Conservation (phyloP, 805 yeast species). For the Trichomonascus vanleenenianus region DNA sequence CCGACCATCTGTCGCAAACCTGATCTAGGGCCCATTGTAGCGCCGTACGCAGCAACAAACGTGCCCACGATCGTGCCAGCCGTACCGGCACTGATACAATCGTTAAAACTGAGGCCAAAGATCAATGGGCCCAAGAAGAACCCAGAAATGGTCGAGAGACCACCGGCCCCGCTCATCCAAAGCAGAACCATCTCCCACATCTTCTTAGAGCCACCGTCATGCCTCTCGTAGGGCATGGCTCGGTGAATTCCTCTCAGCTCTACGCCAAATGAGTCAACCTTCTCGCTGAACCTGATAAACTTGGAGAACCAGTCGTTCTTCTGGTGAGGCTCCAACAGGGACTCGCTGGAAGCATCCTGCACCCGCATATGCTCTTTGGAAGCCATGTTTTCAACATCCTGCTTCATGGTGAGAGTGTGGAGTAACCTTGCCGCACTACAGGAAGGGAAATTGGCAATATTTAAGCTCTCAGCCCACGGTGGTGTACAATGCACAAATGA, state of each 20-base stretch:
- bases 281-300: constrained; percentile 19
- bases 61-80: constrained; percentile 64
- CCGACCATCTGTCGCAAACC: constrained; percentile 87
- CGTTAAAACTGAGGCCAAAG: constrained; percentile 60
- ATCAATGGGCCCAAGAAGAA: constrained; percentile 68
- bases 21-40: constrained; percentile 83
- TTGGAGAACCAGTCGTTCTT: constrained; percentile 4
- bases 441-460: too few species aligned
- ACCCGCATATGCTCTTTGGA: too few species aligned
- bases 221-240: constrained; percentile 55
- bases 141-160: constrained; percentile 83
- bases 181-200: constrained; percentile 48
- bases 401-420: too few species aligned
- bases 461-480: too few species aligned
- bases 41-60: constrained; percentile 70
- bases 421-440: too few species aligned
- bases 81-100: constrained; percentile 55
- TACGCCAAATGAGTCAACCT: constrained; percentile 51
- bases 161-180: constrained; percentile 84
- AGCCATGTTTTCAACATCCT: too few species aligned
- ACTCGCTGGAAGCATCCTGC: too few species aligned
- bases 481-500: too few species aligned
- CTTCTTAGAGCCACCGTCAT: constrained; percentile 17
- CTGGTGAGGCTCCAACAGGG: not conserved
- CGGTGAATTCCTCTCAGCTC: constrained; percentile 79